These are phyloP conservation scores for Colletotrichum sp. DNA, from an alignment of 2,329 filamentous ascomycete genomes.

Conservation along the genomic window DNA sequence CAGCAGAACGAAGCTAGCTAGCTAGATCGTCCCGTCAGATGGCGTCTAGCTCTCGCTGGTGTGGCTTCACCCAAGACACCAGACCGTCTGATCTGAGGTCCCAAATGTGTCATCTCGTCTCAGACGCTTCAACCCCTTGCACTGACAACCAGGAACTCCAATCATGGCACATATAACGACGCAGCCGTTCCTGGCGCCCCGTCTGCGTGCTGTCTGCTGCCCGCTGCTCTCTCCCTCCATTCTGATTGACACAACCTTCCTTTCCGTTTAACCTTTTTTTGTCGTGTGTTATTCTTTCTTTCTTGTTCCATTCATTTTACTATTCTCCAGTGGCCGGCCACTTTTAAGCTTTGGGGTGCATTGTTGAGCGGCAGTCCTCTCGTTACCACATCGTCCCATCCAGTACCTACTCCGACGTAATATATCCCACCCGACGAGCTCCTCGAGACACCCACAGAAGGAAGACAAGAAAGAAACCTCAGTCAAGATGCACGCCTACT, in stretches of 20 bases:
- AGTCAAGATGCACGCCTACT: conserved; percentile 10
- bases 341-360: conserved; percentile 3
- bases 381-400: neutral
- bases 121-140: conserved; percentile 11
- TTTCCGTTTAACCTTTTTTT: neutral
- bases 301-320: neutral
- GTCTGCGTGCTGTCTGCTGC: neutral
- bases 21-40: neutral
- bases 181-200: neutral
- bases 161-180: conserved; percentile 10
- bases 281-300: neutral
- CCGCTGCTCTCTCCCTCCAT: neutral
- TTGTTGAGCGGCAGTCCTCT: conserved; percentile 1
- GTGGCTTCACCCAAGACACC: conserved; percentile 15
- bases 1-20: neutral
- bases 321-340: conserved; percentile 22
- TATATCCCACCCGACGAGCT: neutral
- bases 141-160: neutral
- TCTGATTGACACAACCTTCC: neutral
- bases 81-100: conserved; percentile 22
- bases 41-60: neutral
- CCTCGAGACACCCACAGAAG: neutral
- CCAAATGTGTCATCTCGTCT: conserved; percentile 24
- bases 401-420: neutral
- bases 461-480: neutral